Base-by-base conservation (phyloP, 2,329 filamentous ascomycete species). In the Colletotrichum noveboracense region DNA sequence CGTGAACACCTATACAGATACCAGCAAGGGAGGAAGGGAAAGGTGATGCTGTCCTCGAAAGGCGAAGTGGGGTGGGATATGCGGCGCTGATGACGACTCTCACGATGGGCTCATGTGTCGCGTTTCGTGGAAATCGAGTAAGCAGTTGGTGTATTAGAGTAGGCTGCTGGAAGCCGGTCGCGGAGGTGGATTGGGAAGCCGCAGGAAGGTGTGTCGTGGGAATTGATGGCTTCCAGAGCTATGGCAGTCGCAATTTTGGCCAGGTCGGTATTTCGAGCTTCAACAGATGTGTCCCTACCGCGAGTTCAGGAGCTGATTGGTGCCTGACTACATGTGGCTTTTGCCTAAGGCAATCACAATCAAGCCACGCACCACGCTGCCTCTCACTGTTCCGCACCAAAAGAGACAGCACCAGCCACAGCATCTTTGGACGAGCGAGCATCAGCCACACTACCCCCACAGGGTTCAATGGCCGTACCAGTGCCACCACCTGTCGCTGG, bases 211-310 rank as follows among this genome's bases (percentile, higher is more conserved):
- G 65, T 64, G 75, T 77, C 67, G 71, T 75, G 61, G 52, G 66
- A 66, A 76, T 76, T 70, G 76, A 61, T 77, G 75, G 76, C 75
- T 77, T 77, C 76, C 76, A 77, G 76, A 77, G 76, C 75, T 77
- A 58, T 66, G 74, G 66, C 65, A 48, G 76, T 58, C 76, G 66
- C 64, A 77, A 77, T 77, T 77, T 75, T 77, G 75, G 68, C 71
- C 60, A 64, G 65, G 43, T 68, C 74, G 64, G 74, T 69, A 73
- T 77, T 75, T 75, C 66, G 75, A 77, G 76, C 76, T 77, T 77
- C 71, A 71, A 77, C 71, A 76, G 76, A 77, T 77, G 76, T 77
- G 76, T 77, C 76, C 76, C 70, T 74, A 76, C 74, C 70, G 69
- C 68, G 61, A 76, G 71, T 68, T 75, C 64, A 71, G 58, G 68